Evolutionary conservation across 78 protist genomes (phyloP), one percentile per base, ranked within the genome.

Genomic region (Ministeria vibrans): DNA sequence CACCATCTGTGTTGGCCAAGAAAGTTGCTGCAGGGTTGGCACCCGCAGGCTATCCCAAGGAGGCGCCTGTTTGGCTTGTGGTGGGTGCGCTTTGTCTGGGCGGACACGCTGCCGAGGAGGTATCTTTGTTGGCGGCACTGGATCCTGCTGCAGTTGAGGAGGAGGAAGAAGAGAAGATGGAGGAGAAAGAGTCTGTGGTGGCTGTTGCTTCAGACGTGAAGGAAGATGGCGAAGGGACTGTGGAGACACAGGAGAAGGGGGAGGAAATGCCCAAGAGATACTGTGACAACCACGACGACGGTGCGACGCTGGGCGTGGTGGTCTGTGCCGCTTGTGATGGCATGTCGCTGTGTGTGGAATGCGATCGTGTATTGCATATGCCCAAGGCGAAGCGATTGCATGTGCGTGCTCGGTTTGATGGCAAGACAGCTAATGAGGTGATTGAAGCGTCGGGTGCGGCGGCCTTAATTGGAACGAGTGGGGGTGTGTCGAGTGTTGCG

Each of bases 271-370:
- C 6, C 32, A 7, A 20, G 41, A 6, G 5, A 3, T 63, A 4
- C 71, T 63, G 71, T 32, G 71, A 63, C 20, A 63, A 63, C 71
- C 71, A 63, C 32, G 74, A 68, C 49, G 74, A 68, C 32, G 44
- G 74, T 23, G 74, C 1, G 74, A 41, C 74, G 49, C 4, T 15
- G 20, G 49, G 36, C 51, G 32, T 15, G 74, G 20, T 7, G 32
- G 3, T 0, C 34, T 68, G 74, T 28, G 74, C 25, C 22, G 18
- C 20, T 27, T 36, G 74, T n/a, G 51, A 36, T 5, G 18, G 2
- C n/a, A 15, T n/a, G n/a, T n/a, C 2, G 5, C 32, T 68, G 20
- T 68, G 74, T 2, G 49, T 49, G 3, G 74, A 68, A 4, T 36
- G 49, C 9, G 74, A 68, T 20, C 74, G 28, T 3, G 43, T 41